These are phyloP conservation scores for Gracilaria domingensis DNA, from an alignment of 23 red algal species.

Conservation along the genomic window DNA sequence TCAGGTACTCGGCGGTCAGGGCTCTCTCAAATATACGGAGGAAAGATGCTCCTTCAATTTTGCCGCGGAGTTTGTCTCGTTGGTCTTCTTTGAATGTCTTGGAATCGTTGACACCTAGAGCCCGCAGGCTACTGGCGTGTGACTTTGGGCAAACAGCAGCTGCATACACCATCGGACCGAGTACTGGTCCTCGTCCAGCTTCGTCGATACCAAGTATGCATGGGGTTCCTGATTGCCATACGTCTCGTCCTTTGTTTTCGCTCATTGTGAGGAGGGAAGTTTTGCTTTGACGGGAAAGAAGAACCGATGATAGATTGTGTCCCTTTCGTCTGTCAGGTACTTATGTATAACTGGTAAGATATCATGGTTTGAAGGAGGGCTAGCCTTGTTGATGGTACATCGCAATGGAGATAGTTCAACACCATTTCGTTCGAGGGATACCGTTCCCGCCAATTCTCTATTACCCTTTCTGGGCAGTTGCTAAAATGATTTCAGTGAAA, in stretches of 20 bases:
- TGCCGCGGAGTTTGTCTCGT: conserved; percentile 62
- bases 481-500: too few relatives aligned
- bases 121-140: background rate
- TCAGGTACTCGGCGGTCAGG: conserved; percentile 59
- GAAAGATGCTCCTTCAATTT: conserved; percentile 63
- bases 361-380: too few relatives aligned
- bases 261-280: background rate
- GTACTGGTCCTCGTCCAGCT: conserved; percentile 90
- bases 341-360: too few relatives aligned
- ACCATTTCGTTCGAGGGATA: too few relatives aligned
- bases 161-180: conserved; percentile 90
- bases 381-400: too few relatives aligned
- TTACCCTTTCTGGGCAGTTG: too few relatives aligned
- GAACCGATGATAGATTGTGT: background rate
- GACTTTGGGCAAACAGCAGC: conserved; percentile 66
- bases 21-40: conserved; percentile 17
- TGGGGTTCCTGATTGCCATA: background rate
- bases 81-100: conserved; percentile 73
- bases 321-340: too few relatives aligned
- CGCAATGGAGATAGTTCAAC: too few relatives aligned
- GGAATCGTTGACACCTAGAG: conserved; percentile 72
- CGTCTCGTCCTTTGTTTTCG: background rate
- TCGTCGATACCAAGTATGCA: conserved; percentile 92
- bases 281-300: background rate
- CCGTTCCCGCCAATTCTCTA: too few relatives aligned